phyloP scores from a whole-genome alignment of 129 eudicot species.

The Ambrosia artemisiifolia region DNA sequence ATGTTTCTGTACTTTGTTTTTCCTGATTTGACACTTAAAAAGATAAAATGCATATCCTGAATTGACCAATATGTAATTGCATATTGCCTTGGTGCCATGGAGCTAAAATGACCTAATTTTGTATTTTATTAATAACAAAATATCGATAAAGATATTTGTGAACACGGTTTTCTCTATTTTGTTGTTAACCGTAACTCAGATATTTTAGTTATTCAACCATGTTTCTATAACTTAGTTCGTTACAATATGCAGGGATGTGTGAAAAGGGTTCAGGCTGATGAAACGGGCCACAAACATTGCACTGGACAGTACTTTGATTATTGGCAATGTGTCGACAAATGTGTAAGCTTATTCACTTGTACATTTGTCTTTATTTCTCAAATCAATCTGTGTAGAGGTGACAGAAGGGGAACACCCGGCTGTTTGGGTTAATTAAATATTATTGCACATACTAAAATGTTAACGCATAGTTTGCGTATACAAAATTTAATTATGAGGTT shows the following conservation, averaged over 20 bases:
- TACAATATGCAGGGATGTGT: conserved; percentile 53
- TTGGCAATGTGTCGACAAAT: conserved; percentile 82
- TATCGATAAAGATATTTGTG: background rate
- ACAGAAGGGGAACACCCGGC: background rate
- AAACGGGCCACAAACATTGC: conserved; percentile 84
- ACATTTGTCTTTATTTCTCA: too few relatives aligned
- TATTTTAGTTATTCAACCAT: background rate
- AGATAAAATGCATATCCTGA: background rate
- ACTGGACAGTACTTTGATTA: conserved; percentile 93
- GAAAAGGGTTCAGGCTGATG: conserved; percentile 75
- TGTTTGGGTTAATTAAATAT: background rate
- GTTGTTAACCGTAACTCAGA: background rate
- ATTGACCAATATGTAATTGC: background rate
- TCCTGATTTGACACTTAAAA: background rate
- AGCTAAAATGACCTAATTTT: background rate
- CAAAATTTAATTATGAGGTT: background rate
- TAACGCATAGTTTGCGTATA: background rate
- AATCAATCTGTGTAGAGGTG: background rate
- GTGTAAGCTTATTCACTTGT: conserved; percentile 45
- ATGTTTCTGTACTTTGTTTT: background rate
- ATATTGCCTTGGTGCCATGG: background rate
- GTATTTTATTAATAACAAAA: background rate
- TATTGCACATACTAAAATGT: background rate
- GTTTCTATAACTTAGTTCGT: background rate
- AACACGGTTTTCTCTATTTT: background rate